Base-by-base conservation (phyloP, 148 eudicot genomes). In the Rhododendron simsii region DNA sequence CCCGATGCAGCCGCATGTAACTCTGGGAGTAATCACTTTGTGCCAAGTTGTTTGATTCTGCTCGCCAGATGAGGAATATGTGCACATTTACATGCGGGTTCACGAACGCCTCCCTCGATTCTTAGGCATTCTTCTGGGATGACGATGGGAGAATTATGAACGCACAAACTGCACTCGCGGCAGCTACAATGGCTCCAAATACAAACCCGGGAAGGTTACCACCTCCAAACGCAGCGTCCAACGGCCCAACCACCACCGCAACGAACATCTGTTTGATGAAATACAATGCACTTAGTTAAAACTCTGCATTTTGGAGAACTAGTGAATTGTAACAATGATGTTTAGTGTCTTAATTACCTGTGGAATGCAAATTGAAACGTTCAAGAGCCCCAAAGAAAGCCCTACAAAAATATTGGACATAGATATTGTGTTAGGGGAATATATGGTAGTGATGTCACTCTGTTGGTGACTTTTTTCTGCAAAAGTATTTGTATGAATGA, bases 311-410 rank as follows among this genome's bases (percentile, higher is more conserved):
- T 9, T 47, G 50, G 50, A 47, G 50, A 47, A 47, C 50, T 47
- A 47, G 50, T 47, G 50, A 47, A 47, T 7, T 67, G 1, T 30
- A 71, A 41, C 37, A 71, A 30, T 71, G 1, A 3, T n/a, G 10
- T 30, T 65, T 7, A 4, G 39, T 26, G 35, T 14, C 6, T 75
- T 30, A 30, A 30, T 30, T 35, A 75, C 78, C 78, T 75, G 78
- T 35, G 78, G 78, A 14, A 75, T 33, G 23, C 41, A 33, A 18
- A 75, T 75, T 37, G 78, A 13, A 35, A 75, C 23, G 41, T 75
- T 75, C 47, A 75, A 75, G 10, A 75, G 78, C 41, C 78, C 78
- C 78, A 75, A 75, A 35, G 78, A 75, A 75, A 75, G 78, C 21
- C 78, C 78, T 75, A 0, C 44, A 35, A 74, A 15, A 6, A 33